Base-by-base conservation (phyloP, 1,284 basidiomycete species). In the Lentinus polychrous region DNA sequence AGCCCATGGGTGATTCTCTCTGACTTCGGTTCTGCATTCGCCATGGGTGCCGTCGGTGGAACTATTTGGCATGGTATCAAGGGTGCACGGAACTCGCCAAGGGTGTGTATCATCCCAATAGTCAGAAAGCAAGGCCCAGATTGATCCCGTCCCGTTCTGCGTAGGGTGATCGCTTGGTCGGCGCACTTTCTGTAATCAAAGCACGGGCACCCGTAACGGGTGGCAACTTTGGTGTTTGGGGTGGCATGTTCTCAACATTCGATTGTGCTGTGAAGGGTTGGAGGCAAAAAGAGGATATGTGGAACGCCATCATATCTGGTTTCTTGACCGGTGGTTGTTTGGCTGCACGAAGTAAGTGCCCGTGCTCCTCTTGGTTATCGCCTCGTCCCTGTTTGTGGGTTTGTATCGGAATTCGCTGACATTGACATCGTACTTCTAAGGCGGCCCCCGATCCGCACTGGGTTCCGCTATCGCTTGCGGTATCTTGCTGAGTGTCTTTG, bases 31-130 rank as follows among this genome's bases (percentile, higher is more conserved):
- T 94, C 93, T 58, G 94, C 94, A 15, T 95, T 94, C 65, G 82
- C 92, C 32, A 95, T 95, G 93, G 93, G 92, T 64, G 91, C 91
- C 18, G 83, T 95, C 44, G 94, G 94, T 59, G 93, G 95, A 60
- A 93, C 91, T 57, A 94, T 99, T 64, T 99, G 95, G 95, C 94
- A 99, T 71, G 93, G 94, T 57, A 94, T 98, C 64, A 99, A 99
- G 71, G 96, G 95, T 52, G 94, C 94, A 14, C 79, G 95, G 59
- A 99, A 98, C 70, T 95, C 93, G 52, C 95, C 95, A 50, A 78
- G 87, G 66, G 94, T 94, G 60, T 49, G 87, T 77, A 27, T 35
- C 43, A 11, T 32, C 18, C 36, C 17, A 46, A 17, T 32, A 39
- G 38, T 35, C 24, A 42, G 42, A 41, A 38, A 12, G 11, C 12